Evolutionary conservation across 805 yeast genomes (phyloP).

Genomic region (Starmerella ratchasimensis): DNA sequence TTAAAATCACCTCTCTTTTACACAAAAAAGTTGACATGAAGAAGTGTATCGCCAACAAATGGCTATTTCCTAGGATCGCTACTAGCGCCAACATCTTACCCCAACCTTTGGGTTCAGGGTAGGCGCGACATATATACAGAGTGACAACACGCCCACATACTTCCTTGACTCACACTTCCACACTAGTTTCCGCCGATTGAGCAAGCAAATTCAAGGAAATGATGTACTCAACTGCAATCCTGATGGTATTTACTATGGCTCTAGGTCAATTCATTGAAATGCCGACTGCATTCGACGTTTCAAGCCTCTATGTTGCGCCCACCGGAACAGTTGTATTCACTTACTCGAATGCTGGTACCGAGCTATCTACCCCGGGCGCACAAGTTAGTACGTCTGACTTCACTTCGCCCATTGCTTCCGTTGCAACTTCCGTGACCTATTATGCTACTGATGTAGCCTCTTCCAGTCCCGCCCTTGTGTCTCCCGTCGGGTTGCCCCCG

Average conservation of each 20-base stretch:
- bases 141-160: too few relatives aligned
- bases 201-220: background rate
- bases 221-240: background rate
- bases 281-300: slow-evolving; percentile 9
- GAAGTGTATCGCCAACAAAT: too few relatives aligned
- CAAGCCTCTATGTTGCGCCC: slow-evolving; percentile 5
- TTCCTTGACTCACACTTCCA: background rate
- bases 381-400: background rate
- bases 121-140: too few relatives aligned
- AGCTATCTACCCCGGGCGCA: too few relatives aligned
- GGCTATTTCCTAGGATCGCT: too few relatives aligned
- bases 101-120: too few relatives aligned
- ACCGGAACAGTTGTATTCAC: slow-evolving; percentile 5
- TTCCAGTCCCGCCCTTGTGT: background rate
- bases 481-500: background rate
- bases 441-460: background rate
- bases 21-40: too few relatives aligned
- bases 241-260: background rate
- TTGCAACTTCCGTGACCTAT: background rate
- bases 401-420: background rate
- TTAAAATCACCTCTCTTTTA: too few relatives aligned
- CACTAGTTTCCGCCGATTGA: background rate
- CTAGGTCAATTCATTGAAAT: slow-evolving; percentile 8
- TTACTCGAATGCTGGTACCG: slow-evolving; percentile 1
- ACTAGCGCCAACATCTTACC: too few relatives aligned